Percentiles rank a stretch among this genome's conserved stretches.
phyloP scores from a whole-genome alignment of 2,329 filamentous ascomycete species.

The Capronia epimyces region DNA sequence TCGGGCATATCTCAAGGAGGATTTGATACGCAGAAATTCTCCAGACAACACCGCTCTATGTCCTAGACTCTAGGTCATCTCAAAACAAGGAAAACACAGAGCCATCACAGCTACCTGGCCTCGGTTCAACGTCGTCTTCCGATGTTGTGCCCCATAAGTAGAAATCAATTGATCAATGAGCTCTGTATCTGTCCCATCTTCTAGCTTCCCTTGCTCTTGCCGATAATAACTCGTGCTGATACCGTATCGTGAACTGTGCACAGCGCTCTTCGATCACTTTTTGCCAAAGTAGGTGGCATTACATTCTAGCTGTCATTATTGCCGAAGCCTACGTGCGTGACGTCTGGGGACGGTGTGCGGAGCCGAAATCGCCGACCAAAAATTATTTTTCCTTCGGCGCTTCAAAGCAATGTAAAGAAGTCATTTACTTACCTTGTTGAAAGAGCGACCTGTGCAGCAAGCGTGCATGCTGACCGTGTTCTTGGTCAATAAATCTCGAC shows the following conservation, averaged over 20 bases:
- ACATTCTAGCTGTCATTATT: not conserved
- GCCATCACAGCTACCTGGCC: conserved; percentile 11
- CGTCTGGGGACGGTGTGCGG: not conserved
- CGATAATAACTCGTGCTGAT: too few relatives aligned
- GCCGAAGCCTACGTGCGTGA: not conserved
- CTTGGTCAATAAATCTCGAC: too few relatives aligned
- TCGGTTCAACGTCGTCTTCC: conserved; percentile 1
- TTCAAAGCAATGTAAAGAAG: not conserved
- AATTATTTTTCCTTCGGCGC: not conserved
- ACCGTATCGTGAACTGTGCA: too few relatives aligned
- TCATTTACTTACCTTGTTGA: too few relatives aligned
- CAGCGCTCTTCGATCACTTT: too few relatives aligned
- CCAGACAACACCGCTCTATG: conserved; percentile 8
- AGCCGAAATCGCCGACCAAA: not conserved
- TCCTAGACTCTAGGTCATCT: conserved; percentile 15
- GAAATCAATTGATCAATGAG: conserved; percentile 13
- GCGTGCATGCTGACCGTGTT: too few relatives aligned
- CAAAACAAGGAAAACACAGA: conserved; percentile 19
- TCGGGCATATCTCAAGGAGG: conserved; percentile 13
- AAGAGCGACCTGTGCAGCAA: too few relatives aligned
- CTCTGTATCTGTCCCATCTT: conserved; percentile 7
- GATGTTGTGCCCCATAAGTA: not conserved
- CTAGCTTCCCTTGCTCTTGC: not conserved
- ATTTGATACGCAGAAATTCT: conserved; percentile 10
- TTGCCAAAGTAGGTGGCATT: not conserved